Conservation (phyloP, 140 eudicot genomes). For the Anethum foeniculum region DNA sequence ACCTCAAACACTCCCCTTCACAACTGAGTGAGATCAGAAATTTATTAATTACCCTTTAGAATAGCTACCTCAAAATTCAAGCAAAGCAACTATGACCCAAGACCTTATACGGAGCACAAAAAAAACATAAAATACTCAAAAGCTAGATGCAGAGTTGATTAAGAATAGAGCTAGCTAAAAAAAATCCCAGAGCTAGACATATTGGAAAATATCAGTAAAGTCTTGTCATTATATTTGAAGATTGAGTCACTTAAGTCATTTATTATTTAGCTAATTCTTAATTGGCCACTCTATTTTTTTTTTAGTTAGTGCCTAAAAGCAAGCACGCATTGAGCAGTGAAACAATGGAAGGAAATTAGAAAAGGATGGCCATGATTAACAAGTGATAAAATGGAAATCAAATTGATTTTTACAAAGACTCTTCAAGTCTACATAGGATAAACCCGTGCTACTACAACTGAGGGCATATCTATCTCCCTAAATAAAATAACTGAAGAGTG, state of each 20-base stretch:
- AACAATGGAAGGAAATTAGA: neutral
- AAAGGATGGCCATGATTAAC: neutral
- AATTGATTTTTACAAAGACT: neutral
- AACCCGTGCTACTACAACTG: neutral
- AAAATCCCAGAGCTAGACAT: neutral
- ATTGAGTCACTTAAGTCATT: neutral
- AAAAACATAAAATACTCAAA: neutral
- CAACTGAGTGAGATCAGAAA: slow-evolving; percentile 43
- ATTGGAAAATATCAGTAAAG: neutral
- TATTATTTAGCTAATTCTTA: neutral
- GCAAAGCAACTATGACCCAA: neutral
- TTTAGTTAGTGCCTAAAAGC: neutral
- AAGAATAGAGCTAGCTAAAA: neutral
- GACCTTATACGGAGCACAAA: neutral
- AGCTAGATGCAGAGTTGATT: neutral
- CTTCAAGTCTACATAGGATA: neutral
- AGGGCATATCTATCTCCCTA: neutral
- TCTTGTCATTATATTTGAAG: neutral
- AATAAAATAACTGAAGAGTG: neutral
- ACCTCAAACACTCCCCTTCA: slow-evolving; percentile 87
- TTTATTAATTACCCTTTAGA: slow-evolving; percentile 5
- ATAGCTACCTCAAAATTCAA: slow-evolving; percentile 2
- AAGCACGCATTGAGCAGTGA: neutral
- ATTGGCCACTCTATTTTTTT: neutral
- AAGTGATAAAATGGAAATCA: neutral